Evolutionary conservation across 2,329 filamentous ascomycete species (phyloP), one percentile per base, ranked within the genome.

Genomic region (Penicillium capsulatum): DNA sequence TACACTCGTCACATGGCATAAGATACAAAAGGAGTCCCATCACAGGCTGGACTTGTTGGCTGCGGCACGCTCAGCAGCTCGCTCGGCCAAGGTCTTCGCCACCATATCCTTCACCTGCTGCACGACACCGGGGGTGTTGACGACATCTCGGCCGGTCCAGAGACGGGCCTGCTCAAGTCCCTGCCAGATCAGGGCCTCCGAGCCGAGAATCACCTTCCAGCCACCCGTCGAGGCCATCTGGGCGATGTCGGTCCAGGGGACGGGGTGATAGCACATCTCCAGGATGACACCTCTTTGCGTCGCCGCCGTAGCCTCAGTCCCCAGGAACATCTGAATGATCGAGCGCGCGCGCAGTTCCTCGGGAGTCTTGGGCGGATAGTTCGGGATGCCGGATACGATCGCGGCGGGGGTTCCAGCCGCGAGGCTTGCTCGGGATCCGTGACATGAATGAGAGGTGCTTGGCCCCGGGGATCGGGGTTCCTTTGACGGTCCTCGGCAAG

Each of bases 241-340:
- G 1, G 77, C 79, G 34, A 88, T 76, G 50, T 76, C 72, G 0
- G 86, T 90, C 61, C 77, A 81, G 0, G 83, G 81, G 2, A 73
- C 63, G 0, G 86, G 86, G 59, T 89, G 86, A 60, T 90, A 90
- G 70, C 84, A 89, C 85, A 91, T 90, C 63, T 90, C 85, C 44
- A 90, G 61, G 40, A 90, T 77, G 5, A 79, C 79, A 5, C 83
- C 84, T 63, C 83, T 83, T 45, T 75, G 65, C 19, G 69, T 43
- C 7, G 44, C 30, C 9, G 51, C 36, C 32, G 44, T 30, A n/a
- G 45, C 22, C n/a, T 37, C 31, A 15, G 40, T 40, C 0, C 54
- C 50, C 34, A 73, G 44, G 42, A 73, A 64, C 7, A 51, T 54
- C 46, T 61, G 50, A 16, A 72, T 56, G 0, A 86, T 72, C 1